phyloP scores from a whole-genome alignment of 2,329 filamentous ascomycete species.

The Arthrobotrys megalospora region DNA sequence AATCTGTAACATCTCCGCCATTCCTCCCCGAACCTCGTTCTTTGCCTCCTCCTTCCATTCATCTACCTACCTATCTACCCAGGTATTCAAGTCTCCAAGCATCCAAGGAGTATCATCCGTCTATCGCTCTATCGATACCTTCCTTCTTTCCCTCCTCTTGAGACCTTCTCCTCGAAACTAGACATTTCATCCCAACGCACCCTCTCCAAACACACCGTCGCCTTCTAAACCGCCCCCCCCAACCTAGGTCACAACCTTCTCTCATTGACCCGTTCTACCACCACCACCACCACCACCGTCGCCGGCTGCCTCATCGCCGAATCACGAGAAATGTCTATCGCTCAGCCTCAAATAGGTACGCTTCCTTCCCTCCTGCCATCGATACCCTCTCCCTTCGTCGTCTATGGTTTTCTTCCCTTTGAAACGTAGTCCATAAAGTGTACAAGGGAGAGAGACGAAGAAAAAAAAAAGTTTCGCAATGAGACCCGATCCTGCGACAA shows the following conservation, averaged over 20 bases:
- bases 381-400: background rate
- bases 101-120: background rate
- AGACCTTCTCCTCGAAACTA: conserved; percentile 43
- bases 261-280: conserved; percentile 7
- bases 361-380: background rate
- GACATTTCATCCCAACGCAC: conserved; percentile 40
- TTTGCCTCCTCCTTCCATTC: background rate
- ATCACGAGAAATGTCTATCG: conserved; percentile 50
- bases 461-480: conserved; percentile 30
- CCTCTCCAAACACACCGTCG: conserved; percentile 18
- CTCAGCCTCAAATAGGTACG: conserved; percentile 59
- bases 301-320: conserved; percentile 24
- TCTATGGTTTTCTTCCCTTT: background rate
- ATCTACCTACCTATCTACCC: background rate
- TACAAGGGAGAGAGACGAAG: background rate
- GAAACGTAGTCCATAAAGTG: conserved; percentile 12
- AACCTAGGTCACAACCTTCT: conserved; percentile 5
- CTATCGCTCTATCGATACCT: conserved; percentile 16
- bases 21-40: conserved; percentile 19
- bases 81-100: too few relatives aligned
- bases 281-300: conserved; percentile 12
- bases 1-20: conserved; percentile 23
- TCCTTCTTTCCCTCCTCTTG: conserved; percentile 1
- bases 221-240: conserved; percentile 4
- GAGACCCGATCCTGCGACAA: conserved; percentile 29